Evolutionary conservation across 176 grass and related monocot species (phyloP), one percentile per base, ranked within the genome.

Genomic region (Carex littledalei): DNA sequence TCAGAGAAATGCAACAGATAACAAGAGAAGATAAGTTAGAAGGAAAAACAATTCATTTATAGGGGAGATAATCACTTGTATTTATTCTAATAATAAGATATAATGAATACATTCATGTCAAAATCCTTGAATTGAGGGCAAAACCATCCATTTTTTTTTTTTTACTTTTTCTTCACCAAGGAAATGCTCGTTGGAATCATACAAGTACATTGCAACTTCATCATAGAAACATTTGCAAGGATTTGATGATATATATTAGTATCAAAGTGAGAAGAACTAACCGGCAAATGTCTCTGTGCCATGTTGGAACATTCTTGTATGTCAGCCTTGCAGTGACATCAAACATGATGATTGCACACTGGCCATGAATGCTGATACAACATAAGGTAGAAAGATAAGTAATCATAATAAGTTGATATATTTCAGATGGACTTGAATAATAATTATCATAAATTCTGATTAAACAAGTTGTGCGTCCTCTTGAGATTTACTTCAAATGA

Each of bases 261-360:
- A 59, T 65, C 29, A 12, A 18, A 41, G 0, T 15, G 16, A 22
- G 11, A 41, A 39, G 20, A 17, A 81, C 58, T 41, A 84, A 88
- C 91, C 91, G 87, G 86, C 88, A 93, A 61, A 90, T 56, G 67
- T 93, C 91, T 82, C 86, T 86, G 71, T 93, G 88, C 91, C 91
- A 93, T 47, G 91, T 93, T 62, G 88, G 88, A n/a, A 90, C 88
- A 67, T 90, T 93, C 47, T 90, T 90, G 56, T 90, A 93, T 11
- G 88, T 86, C 64, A 93, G 73, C 55, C 91, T 49, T 15, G 91
- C 86, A 34, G 91, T 93, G 3, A 93, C 88, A 64, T 93, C 91
- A 18, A 93, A 93, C 91, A 93, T 88, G 58, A 93, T 90, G 34
- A 93, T 90, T 81, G 84, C 86, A 82, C 91, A 90, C 59, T 93